Evolutionary conservation across 148 eudicot species (phyloP).

Genomic region (Dysphania ambrosioides): DNA sequence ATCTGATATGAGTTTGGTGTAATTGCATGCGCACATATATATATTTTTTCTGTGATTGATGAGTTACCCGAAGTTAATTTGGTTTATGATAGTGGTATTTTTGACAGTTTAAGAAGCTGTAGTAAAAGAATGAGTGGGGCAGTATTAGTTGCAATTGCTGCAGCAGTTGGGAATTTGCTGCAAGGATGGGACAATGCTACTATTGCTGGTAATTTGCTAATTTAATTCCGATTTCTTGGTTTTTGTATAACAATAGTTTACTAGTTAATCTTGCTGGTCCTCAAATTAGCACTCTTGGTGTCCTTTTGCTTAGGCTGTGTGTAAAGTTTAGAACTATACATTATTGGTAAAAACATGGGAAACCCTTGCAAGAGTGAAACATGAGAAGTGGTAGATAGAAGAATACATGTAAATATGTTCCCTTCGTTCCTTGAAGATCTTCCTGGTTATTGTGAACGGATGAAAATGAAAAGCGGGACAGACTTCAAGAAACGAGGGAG

Average conservation of each 20-base stretch:
- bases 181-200: conserved; percentile 80
- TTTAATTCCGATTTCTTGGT: neutral
- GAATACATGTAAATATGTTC: neutral
- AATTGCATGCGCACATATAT: neutral
- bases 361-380: neutral
- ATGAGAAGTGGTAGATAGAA: neutral
- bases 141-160: conserved; percentile 62
- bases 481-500: neutral
- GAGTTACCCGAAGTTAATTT: neutral
- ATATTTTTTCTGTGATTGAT: neutral
- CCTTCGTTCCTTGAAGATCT: neutral
- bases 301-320: neutral
- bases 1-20: neutral
- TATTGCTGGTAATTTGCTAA: conserved; percentile 46
- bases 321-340: neutral
- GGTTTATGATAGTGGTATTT: conserved; percentile 1
- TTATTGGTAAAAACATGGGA: neutral
- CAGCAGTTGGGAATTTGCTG: conserved; percentile 54
- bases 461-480: neutral
- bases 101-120: conserved; percentile 27
- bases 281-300: neutral
- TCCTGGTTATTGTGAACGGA: neutral
- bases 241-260: neutral
- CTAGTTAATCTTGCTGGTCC: neutral
- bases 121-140: conserved; percentile 58